phyloP scores from a whole-genome alignment of 768 basidiomycete genomes.

The Mycena sanguinolenta region DNA sequence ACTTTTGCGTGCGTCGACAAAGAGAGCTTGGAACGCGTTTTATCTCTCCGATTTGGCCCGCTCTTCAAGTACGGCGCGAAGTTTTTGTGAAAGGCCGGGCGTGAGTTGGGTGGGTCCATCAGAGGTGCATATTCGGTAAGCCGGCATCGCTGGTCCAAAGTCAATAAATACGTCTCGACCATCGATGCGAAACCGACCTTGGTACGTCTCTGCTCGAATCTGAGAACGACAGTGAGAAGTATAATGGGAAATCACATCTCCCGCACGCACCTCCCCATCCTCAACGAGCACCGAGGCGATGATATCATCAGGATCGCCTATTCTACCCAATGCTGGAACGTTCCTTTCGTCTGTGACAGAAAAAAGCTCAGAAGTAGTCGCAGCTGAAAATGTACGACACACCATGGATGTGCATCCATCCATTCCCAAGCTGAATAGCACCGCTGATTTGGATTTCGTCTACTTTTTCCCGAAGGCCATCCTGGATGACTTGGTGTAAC shows the following conservation, averaged over 20 bases:
- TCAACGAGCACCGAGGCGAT: slow-evolving; percentile 81
- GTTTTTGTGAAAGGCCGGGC: slow-evolving; percentile 68
- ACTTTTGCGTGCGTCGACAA: not conserved
- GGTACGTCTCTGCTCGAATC: slow-evolving; percentile 81
- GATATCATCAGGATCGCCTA: slow-evolving; percentile 89
- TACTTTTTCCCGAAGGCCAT: slow-evolving; percentile 65
- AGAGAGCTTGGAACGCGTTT: not conserved
- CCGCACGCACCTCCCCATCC: slow-evolving; percentile 68
- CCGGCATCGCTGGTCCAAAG: slow-evolving; percentile 70
- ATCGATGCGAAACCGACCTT: slow-evolving; percentile 42
- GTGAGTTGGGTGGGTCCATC: slow-evolving; percentile 81
- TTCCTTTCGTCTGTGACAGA: slow-evolving; percentile 79
- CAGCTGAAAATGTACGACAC: slow-evolving; percentile 12
- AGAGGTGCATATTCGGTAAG: slow-evolving; percentile 83
- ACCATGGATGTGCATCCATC: slow-evolving; percentile 92
- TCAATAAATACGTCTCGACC: not conserved
- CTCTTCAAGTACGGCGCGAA: slow-evolving; percentile 54
- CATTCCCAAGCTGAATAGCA: slow-evolving; percentile 74
- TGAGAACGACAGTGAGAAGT: slow-evolving; percentile 41
- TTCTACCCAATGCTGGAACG: slow-evolving; percentile 78
- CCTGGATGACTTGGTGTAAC: slow-evolving; percentile 71
- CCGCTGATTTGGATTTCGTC: slow-evolving; percentile 78
- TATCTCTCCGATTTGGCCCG: slow-evolving; percentile 48
- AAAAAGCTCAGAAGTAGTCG: slow-evolving; percentile 13
- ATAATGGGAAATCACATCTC: not conserved